Evolutionary conservation across 768 basidiomycete genomes (phyloP), one percentile per base, ranked within the genome.

Genomic region (Ramaria sp.): DNA sequence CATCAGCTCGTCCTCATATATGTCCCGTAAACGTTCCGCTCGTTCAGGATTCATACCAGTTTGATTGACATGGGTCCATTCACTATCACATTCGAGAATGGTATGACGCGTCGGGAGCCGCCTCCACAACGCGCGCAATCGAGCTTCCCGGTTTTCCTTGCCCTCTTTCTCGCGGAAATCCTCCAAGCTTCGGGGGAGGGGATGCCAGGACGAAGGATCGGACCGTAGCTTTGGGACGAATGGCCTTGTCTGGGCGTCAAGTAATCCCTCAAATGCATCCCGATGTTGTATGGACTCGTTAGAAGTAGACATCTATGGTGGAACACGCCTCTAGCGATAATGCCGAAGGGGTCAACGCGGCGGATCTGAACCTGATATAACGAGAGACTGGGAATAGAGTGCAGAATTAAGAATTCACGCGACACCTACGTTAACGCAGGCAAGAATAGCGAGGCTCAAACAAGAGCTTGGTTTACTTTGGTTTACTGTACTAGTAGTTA

Each of bases 1-100:
- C 55, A 85, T 69, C 39, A 96, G 69, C 64, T 95, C 92, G 60
- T 78, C 76, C 60, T 87, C 81, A 69, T 95, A 95, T 68, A 81
- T 76, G 45, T 73, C 76, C 61, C 80, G 72, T 60, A 89, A 70
- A 61, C 75, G 68, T 61, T 81, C 77, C 15, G 83, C 89, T 56
- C 76, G 65, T 62, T 79, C 78, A 36, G 67, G 66, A 43, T 70
- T 80, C 58, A 82, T 60, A 52, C 25, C 59, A 54, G 52, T 24
- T 27, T 32, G 45, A 34, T 44, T 47, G 42, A 52, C 36, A 20
- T 50, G 22, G 22, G 55, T 58, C 56, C 38, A 52, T 49, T 54
- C 57, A 38, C 43, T 65, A 50, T 56, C 67, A 53, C 57, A 58
- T 50, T 60, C 63, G 50, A 61, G 61, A 48, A 57, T 53, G 45